phyloP scores from a whole-genome alignment of 176 grass and related monocot genomes.

The sorghum (Sorghum bicolor) region Sorghum_bicolor_NCBIv3 NC_012872.2:13716001-13716500 shows the following conservation, averaged over 20 bases:
- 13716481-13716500: no score
- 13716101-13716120: conserved; percentile 29
- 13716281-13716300: conserved; percentile 28
- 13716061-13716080: conserved; percentile 36
- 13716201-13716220: background rate
- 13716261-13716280: conserved; percentile 19
- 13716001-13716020: background rate
- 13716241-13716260: conserved; percentile 21
- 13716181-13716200: background rate
- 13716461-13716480: no score
- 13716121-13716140: conserved; percentile 30
- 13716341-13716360: no score
- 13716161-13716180: background rate
- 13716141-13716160: conserved; percentile 37
- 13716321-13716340: background rate
- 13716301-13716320: conserved; percentile 22
- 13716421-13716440: background rate
- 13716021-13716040: conserved; percentile 64
- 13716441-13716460: background rate
- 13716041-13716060: conserved; percentile 45
- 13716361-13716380: no score
- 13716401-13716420: no score
- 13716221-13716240: background rate
- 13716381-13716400: no score
- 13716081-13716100: conserved; percentile 6